Evolutionary conservation across 108 stramenopile species (phyloP), one percentile per base, ranked within the genome.

Genomic region (Fragilaria radians): DNA sequence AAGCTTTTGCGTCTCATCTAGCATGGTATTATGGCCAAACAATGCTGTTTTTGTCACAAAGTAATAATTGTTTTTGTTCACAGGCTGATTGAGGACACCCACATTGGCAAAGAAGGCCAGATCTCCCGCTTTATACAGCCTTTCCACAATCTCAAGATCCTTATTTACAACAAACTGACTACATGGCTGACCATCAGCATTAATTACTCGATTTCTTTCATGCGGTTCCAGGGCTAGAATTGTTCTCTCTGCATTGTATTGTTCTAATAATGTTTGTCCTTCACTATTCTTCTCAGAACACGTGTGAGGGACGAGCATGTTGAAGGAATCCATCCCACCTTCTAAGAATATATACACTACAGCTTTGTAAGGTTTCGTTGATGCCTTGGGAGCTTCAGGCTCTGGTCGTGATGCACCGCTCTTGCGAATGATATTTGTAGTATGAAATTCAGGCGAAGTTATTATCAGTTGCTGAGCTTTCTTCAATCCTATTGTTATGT

Each of bases 401-500:
- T 22, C 48, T 30, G 49, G 24, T 22, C 57, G 18, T 9, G 28
- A 25, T 34, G 33, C 66, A 7, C 66, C 57, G 24, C n/a, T 47
- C 2, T 52, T 48, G 1, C 52, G 3, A 27, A 4, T 4, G 22
- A 52, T 61, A 61, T 52, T 76, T 0, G 83, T 82, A 21, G 65
- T 64, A 27, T 89, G 88, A 48, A 89, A 86, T 55, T 89, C 84
- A 18, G 74, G 77, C 14, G 80, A 61, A 26, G 65, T 59, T 32
- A 76, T 14, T 46, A 67, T 61, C 48, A 57, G 21, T 31, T 52
- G 52, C 52, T 52, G 54, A 56, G 33, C 54, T 47, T 42, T 30
- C 11, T 28, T 59, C 24, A 52, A 24, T 5, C 24, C 54, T 14
- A 22, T 28, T 1, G 48, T 19, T 27, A 5, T 23, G 5, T 56